Conservation (phyloP, 208 protist genomes). For the Leishmania braziliensis region DNA sequence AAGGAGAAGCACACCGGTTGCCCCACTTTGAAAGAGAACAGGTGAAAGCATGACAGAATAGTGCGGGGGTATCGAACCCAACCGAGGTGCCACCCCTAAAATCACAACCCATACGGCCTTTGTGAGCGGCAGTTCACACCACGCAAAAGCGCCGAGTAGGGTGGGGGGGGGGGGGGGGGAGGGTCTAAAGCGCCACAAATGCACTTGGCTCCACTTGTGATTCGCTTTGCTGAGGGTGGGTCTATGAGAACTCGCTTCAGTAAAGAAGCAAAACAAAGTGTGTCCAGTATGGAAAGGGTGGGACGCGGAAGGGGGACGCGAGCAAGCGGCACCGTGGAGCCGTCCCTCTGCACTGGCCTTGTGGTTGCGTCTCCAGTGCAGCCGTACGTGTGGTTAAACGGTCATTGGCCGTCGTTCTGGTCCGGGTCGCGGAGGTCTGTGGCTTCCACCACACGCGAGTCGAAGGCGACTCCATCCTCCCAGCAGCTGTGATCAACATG, state of each 20-base stretch:
- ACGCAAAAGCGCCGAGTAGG: background rate
- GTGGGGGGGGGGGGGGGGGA: background rate
- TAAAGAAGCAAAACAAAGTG: background rate
- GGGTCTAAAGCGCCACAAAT: background rate
- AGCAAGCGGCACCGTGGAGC: background rate
- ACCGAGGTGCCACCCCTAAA: background rate
- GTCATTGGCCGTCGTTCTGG: slow-evolving; percentile 63
- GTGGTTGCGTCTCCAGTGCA: background rate
- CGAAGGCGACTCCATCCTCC: slow-evolving; percentile 82
- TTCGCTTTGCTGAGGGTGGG: background rate
- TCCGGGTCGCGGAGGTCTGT: slow-evolving; percentile 86
- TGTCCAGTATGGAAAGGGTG: background rate
- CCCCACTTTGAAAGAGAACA: background rate
- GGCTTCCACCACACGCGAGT: slow-evolving; percentile 76
- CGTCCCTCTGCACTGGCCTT: no score
- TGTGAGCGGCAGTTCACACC: background rate
- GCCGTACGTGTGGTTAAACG: background rate
- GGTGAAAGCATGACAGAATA: background rate
- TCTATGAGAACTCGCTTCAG: background rate
- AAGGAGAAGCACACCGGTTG: background rate
- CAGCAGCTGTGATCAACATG: slow-evolving; percentile 66
- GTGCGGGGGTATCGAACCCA: background rate
- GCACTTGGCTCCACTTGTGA: background rate
- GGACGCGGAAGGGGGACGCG: background rate
- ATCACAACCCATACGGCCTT: background rate